Percentiles rank a stretch among this genome's conserved stretches.
Evolutionary conservation across 139 green algal species (phyloP).

Genomic region (Chlamydomonas schloesseri): DNA sequence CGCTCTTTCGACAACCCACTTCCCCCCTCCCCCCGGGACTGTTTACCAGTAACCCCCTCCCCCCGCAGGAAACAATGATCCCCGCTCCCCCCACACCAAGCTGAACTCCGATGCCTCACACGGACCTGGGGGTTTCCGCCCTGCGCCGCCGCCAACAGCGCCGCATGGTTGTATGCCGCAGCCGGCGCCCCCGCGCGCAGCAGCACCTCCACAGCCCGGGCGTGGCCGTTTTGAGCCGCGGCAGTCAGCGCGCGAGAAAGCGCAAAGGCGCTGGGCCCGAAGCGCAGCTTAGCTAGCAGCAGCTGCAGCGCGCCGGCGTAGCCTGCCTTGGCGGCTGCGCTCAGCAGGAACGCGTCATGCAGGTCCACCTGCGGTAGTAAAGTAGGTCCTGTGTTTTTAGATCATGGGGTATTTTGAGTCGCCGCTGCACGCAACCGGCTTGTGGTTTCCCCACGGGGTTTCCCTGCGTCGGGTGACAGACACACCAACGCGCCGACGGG

Average conservation of each 20-base stretch:
- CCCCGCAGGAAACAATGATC: no score
- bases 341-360: conserved; percentile 19
- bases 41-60: no score
- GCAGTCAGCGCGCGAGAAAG: conserved; percentile 2
- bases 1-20: no score
- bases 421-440: no score
- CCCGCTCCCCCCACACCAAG: no score
- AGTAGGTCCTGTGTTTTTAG: no score
- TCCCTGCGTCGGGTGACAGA: no score
- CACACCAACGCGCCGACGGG: background rate
- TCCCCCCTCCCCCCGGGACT: no score
- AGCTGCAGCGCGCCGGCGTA: background rate
- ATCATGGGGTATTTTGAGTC: no score
- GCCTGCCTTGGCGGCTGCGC: background rate
- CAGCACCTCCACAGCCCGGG: background rate
- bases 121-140: background rate
- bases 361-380: background rate
- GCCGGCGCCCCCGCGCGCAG: background rate
- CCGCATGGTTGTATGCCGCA: background rate
- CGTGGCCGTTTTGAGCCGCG: background rate
- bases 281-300: background rate
- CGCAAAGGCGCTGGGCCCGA: background rate
- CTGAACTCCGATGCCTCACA: no score
- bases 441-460: no score
- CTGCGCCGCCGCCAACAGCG: background rate